Evolutionary conservation across 1,284 basidiomycete genomes (phyloP).

Genomic region (Ceratobasidium sp.): DNA sequence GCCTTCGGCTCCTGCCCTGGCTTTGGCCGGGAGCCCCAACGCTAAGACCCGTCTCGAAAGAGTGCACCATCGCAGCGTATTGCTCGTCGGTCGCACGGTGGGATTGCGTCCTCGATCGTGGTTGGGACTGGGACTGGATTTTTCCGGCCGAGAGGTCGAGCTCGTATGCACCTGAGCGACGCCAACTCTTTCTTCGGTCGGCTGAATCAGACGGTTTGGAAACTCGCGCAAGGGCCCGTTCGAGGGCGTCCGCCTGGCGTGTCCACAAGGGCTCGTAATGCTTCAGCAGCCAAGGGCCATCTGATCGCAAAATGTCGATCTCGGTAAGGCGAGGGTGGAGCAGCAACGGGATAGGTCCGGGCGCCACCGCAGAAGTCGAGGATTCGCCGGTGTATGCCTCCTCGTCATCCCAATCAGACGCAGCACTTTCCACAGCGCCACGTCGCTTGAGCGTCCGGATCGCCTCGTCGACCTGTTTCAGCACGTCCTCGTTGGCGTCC

Average conservation of each 20-base stretch:
- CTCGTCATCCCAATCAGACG: constrained; percentile 21
- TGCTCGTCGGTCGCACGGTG: not conserved
- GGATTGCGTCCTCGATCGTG: constrained; percentile 7
- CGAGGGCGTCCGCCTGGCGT: constrained; percentile 25
- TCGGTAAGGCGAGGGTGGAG: constrained; percentile 24
- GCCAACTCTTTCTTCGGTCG: constrained; percentile 25
- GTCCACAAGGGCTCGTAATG: constrained; percentile 26
- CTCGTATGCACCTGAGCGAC: constrained; percentile 14
- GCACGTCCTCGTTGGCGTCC: constrained; percentile 7
- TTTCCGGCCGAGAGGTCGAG: not conserved
- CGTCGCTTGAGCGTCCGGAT: constrained; percentile 25
- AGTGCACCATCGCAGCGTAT: constrained; percentile 13
- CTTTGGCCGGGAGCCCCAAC: constrained; percentile 8
- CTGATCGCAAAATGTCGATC: constrained; percentile 18
- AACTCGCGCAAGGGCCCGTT: constrained; percentile 20
- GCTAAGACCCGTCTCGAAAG: constrained; percentile 16
- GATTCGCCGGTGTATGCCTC: not conserved
- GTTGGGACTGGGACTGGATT: not conserved
- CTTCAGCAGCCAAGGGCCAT: constrained; percentile 9
- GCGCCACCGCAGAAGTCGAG: not conserved
- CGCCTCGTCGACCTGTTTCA: constrained; percentile 19
- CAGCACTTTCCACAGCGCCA: constrained; percentile 3
- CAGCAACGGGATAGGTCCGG: not conserved
- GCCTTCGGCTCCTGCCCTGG: not conserved
- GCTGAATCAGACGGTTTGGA: not conserved